A percentile compares a stretch with the other conserved stretches of the same genome.
Evolutionary conservation across 345 rosid species (phyloP).

Genomic region (Tarenaya hassleriana): DNA sequence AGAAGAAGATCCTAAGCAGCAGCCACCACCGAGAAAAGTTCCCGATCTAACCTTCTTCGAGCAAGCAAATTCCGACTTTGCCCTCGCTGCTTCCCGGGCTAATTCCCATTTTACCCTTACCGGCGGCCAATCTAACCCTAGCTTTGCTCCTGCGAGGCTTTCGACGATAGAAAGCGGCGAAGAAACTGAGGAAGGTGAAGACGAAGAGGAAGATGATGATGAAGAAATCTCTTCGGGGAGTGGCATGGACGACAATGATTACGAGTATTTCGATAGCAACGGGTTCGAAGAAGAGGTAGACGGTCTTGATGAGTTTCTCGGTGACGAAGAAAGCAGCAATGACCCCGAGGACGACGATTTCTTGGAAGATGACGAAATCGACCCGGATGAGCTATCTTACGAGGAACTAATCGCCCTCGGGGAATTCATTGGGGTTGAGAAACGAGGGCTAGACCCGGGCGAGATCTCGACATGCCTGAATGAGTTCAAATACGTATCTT

Average conservation of each 20-base stretch:
- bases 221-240: constrained; percentile 3
- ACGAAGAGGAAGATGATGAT: constrained; percentile 18
- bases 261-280: constrained; percentile 41
- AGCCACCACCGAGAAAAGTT: constrained; percentile 11
- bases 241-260: constrained; percentile 24
- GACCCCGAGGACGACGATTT: constrained; percentile 33
- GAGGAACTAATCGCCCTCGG: constrained; percentile 68
- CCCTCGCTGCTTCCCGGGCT: constrained; percentile 21
- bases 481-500: constrained; percentile 3
- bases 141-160: constrained; percentile 13
- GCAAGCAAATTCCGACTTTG: constrained; percentile 28
- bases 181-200: constrained; percentile 24
- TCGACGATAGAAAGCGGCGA: constrained; percentile 36
- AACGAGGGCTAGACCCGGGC: constrained; percentile 38
- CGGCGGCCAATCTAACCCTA: not conserved
- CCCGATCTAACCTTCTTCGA: constrained; percentile 26
- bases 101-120: constrained; percentile 13
- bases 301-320: constrained; percentile 34
- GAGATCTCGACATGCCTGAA: constrained; percentile 41
- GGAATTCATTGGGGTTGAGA: constrained; percentile 58
- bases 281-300: constrained; percentile 29
- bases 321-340: constrained; percentile 35
- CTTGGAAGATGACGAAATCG: constrained; percentile 51
- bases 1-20: constrained; percentile 19
- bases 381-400: constrained; percentile 59